phyloP scores from a whole-genome alignment of 805 yeast genomes.

The Cyberlindnera lachancei region DNA sequence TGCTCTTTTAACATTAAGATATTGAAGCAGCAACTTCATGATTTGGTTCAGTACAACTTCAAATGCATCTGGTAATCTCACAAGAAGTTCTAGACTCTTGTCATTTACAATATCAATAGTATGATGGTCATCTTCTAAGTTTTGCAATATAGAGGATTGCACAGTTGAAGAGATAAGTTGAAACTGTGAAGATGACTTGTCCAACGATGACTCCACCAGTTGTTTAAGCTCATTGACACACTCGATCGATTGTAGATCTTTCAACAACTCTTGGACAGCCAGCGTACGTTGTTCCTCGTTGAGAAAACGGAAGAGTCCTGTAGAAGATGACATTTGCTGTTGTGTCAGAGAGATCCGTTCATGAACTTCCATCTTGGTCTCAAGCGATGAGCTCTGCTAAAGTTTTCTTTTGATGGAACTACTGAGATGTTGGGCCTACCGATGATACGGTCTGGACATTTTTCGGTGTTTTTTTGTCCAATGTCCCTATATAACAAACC shows the following conservation, averaged over 20 bases:
- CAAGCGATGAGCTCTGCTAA: too few species aligned
- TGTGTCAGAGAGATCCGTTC: too few species aligned
- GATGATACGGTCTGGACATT: too few species aligned
- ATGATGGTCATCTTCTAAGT: neutral
- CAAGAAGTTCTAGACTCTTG: slow-evolving; percentile 2
- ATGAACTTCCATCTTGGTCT: too few species aligned
- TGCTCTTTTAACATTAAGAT: slow-evolving; percentile 2
- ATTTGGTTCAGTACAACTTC: slow-evolving; percentile 6
- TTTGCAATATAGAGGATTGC: neutral
- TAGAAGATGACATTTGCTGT: too few species aligned
- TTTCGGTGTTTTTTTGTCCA: too few species aligned
- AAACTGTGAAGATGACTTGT: neutral
- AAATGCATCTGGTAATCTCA: slow-evolving; percentile 6
- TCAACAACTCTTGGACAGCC: slow-evolving; percentile 4
- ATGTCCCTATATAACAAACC: too few species aligned
- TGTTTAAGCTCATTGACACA: slow-evolving; percentile 5
- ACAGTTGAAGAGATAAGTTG: neutral
- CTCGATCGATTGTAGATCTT: slow-evolving; percentile 1
- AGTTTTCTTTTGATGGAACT: too few species aligned
- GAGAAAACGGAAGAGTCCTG: slow-evolving; percentile 4
- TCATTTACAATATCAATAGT: too few species aligned
- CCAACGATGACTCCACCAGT: slow-evolving; percentile 5
- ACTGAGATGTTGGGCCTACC: too few species aligned
- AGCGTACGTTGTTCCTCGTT: slow-evolving; percentile 2
- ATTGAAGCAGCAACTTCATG: slow-evolving; percentile 1